phyloP scores from a whole-genome alignment of 306 rosid species.

The Cicer arietinum region DNA sequence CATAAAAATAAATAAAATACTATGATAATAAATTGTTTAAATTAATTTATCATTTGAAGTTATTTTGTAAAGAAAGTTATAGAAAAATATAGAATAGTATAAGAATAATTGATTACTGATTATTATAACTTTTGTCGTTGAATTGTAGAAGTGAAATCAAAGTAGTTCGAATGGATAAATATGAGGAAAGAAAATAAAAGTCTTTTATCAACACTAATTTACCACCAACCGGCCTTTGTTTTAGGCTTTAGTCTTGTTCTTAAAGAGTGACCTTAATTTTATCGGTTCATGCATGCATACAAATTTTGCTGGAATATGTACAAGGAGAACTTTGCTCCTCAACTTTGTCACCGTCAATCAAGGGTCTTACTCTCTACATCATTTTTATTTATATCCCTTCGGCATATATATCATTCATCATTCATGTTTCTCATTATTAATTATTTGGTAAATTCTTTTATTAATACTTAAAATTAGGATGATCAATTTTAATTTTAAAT shows the following conservation, averaged over 20 bases:
- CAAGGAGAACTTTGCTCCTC: conserved; percentile 14
- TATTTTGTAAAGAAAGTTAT: too few species aligned
- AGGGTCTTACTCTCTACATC: conserved; percentile 4
- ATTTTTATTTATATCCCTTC: too few species aligned
- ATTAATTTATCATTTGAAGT: too few species aligned
- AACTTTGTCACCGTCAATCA: conserved; percentile 33
- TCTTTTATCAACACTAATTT: background rate
- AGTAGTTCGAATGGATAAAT: background rate
- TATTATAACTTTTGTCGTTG: too few species aligned
- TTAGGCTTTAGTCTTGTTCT: conserved; percentile 38
- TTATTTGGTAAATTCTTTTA: too few species aligned
- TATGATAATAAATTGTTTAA: too few species aligned
- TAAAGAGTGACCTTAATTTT: background rate
- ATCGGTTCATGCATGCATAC: conserved; percentile 25
- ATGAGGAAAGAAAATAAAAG: conserved; percentile 1
- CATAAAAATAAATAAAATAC: too few species aligned
- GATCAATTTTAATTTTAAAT: too few species aligned
- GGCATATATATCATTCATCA: background rate
- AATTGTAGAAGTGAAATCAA: background rate
- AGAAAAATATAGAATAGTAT: too few species aligned
- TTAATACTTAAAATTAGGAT: too few species aligned
- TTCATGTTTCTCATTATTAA: background rate
- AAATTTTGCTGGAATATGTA: conserved; percentile 2
- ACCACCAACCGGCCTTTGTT: background rate
- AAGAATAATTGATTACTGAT: too few species aligned